These are phyloP conservation scores for Melampsora americana DNA, from an alignment of 1,284 basidiomycete species.

Conservation along the genomic window DNA sequence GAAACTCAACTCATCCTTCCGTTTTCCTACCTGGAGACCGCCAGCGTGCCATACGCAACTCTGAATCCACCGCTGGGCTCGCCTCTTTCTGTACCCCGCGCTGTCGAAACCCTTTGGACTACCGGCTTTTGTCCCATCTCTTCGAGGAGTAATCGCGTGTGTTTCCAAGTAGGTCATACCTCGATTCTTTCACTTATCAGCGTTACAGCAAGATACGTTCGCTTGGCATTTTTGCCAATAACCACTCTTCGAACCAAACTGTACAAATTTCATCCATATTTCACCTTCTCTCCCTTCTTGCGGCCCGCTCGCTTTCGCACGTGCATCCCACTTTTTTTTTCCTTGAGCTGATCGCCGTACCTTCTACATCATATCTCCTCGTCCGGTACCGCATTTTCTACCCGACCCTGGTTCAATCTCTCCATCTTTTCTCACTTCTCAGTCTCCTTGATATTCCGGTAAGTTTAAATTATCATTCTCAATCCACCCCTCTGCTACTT, in stretches of 20 bases:
- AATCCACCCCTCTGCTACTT: neutral
- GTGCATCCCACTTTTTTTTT: neutral
- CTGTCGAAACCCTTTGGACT: neutral
- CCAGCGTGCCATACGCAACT: neutral
- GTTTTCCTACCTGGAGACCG: neutral
- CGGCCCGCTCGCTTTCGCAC: conserved; percentile 10
- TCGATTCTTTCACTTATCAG: neutral
- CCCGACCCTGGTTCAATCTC: neutral
- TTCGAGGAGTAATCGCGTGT: neutral
- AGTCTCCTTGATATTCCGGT: neutral
- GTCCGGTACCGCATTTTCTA: neutral
- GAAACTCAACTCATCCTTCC: neutral
- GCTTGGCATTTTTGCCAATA: neutral
- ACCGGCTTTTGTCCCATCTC: neutral
- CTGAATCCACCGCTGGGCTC: neutral
- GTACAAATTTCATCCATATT: neutral
- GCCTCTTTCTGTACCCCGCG: neutral
- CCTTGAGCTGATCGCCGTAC: neutral
- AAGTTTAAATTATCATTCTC: neutral
- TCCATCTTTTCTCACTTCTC: neutral
- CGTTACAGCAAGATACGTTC: neutral
- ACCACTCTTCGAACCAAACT: neutral
- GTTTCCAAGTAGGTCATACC: neutral
- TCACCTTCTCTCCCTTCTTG: neutral
- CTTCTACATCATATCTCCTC: neutral